These are phyloP conservation scores for Aspergillus eucalypticola DNA, from an alignment of 2,329 filamentous ascomycete genomes.

Conservation along the genomic window DNA sequence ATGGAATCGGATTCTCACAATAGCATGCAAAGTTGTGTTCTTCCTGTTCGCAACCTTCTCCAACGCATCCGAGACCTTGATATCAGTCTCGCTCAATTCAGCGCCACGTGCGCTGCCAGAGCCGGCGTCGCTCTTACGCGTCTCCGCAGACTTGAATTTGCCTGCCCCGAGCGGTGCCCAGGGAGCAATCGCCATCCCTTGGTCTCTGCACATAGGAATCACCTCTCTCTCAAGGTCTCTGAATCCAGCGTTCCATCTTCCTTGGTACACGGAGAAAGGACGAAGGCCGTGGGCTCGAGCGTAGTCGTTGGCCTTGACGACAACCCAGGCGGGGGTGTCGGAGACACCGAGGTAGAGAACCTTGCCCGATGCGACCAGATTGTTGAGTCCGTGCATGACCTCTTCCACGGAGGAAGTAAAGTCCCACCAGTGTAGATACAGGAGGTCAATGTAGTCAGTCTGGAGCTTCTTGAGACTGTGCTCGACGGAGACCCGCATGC, in stretches of 20 bases:
- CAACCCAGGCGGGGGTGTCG: slow-evolving; percentile 14
- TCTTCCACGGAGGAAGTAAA: slow-evolving; percentile 15
- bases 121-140: background rate
- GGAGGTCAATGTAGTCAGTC: slow-evolving; percentile 51
- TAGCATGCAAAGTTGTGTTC: slow-evolving; percentile 5
- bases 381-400: slow-evolving; percentile 16
- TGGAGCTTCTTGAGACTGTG: slow-evolving; percentile 51
- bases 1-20: slow-evolving; percentile 2
- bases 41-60: slow-evolving; percentile 12
- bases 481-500: slow-evolving; percentile 45
- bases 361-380: slow-evolving; percentile 11
- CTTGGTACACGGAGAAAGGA: slow-evolving; percentile 16
- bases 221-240: slow-evolving; percentile 15
- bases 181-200: slow-evolving; percentile 16
- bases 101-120: background rate
- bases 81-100: slow-evolving; percentile 9
- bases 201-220: slow-evolving; percentile 15
- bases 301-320: slow-evolving; percentile 17
- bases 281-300: slow-evolving; percentile 13
- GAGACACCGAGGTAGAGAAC: slow-evolving; percentile 17
- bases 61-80: slow-evolving; percentile 12
- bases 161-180: slow-evolving; percentile 13
- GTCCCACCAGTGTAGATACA: slow-evolving; percentile 20
- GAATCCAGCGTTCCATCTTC: slow-evolving; percentile 10
- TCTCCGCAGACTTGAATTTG: slow-evolving; percentile 11